phyloP scores from a whole-genome alignment of 495 filamentous ascomycete species.

The Xylaria intraflava region DNA sequence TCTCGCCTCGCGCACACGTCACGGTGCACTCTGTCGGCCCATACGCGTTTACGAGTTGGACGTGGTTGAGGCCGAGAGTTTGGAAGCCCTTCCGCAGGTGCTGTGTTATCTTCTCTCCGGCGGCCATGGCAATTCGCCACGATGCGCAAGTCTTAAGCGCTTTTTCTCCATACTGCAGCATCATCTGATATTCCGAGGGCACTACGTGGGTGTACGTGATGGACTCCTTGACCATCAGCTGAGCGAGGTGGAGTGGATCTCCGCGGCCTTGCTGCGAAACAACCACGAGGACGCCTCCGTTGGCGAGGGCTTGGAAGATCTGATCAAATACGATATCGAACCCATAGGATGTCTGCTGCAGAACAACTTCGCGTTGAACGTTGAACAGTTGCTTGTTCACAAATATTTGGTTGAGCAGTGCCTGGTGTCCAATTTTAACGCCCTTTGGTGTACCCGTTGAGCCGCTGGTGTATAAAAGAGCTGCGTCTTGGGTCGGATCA shows the following conservation, averaged over 20 bases:
- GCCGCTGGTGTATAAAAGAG: conserved; percentile 41
- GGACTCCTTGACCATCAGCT: conserved; percentile 9
- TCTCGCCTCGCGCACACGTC: no score
- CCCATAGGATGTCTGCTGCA: conserved; percentile 21
- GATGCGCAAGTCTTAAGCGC: neutral
- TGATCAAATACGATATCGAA: conserved; percentile 25
- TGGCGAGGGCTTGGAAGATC: conserved; percentile 13
- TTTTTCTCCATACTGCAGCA: conserved; percentile 7
- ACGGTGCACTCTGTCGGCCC: conserved; percentile 15
- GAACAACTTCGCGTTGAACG: conserved; percentile 11
- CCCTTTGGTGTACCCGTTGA: conserved; percentile 42
- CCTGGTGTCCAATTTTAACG: conserved; percentile 23
- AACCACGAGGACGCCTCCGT: conserved; percentile 21
- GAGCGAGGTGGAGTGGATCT: conserved; percentile 15
- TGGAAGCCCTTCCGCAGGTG: conserved; percentile 1
- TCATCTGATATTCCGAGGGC: conserved; percentile 16
- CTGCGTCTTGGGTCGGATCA: conserved; percentile 7
- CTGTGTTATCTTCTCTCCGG: conserved; percentile 15
- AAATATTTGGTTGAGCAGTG: conserved; percentile 13
- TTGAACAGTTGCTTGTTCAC: neutral
- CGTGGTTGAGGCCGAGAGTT: neutral
- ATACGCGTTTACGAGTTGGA: conserved; percentile 13
- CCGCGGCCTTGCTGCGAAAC: conserved; percentile 12
- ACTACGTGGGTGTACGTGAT: conserved; percentile 19
- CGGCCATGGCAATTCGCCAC: conserved; percentile 17